Evolutionary conservation across 2,329 filamentous ascomycete species (phyloP), one percentile per base, ranked within the genome.

Genomic region (Calonectria pseudoreteaudii): DNA sequence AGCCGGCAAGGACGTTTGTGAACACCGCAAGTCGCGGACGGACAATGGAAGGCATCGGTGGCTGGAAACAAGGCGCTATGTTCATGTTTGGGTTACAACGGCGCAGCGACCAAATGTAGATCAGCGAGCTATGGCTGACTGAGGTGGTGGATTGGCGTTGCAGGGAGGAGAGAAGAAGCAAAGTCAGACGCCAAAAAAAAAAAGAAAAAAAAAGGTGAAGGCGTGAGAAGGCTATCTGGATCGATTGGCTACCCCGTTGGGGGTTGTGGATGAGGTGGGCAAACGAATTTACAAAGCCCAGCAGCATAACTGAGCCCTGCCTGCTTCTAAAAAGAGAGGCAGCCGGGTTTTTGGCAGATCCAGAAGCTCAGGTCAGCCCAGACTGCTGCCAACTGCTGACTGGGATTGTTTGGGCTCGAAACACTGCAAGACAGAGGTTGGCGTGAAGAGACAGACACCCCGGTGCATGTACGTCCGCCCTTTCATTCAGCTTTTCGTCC

Each of bases 101-200:
- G 28, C 14, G 65, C 26, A 18, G 73, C 52, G 71, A 66, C 68
- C 67, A 72, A 79, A 71, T 68, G 78, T 71, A 76, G 74, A 68
- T 70, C 52, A 62, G 50, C 31, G 34, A 44, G 69, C 58, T 52
- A 78, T 70, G 60, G 49, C 23, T 56, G 41, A 23, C 23, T 56
- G 41, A 23, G 41, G 38, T 18, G 34, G 58, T 47, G 23, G 38
- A 23, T 38, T 62, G 52, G n/a, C 5, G 30, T 38, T 50, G 14
- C 60, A 49, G 49, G 68, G 47, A 70, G 56, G 50, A 64, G 68
- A 23, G 44, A 70, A 36, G 50, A 34, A 50, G 62, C 62, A 67
- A 50, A 26, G 20, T 4, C 9, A 47, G 44, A 28, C 44, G 49
- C 30, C 8, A 73, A 34, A 62, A 3, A 23, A 58, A 66, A 50